phyloP scores from a whole-genome alignment of 129 eudicot genomes.

The Dittrichia graveolens region DNA sequence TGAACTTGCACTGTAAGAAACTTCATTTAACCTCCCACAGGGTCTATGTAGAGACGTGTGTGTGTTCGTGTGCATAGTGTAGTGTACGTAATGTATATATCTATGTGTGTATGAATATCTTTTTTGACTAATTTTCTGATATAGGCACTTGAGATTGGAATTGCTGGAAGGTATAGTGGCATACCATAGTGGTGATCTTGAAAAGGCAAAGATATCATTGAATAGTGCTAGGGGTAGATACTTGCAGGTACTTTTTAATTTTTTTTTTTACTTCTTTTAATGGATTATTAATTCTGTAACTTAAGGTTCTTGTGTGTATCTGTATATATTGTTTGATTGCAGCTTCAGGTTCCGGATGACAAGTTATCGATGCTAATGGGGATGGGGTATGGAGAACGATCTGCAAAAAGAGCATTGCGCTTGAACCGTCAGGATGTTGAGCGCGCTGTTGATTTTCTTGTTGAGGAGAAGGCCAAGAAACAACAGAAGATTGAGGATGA shows the following conservation, averaged over 20 bases:
- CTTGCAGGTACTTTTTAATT: slow-evolving; percentile 57
- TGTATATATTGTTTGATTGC: slow-evolving; percentile 25
- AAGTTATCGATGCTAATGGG: slow-evolving; percentile 66
- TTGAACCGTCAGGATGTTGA: slow-evolving; percentile 70
- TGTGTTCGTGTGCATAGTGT: no score
- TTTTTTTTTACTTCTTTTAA: neutral
- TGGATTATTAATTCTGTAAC: neutral
- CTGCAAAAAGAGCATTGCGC: slow-evolving; percentile 82
- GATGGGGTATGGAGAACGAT: slow-evolving; percentile 80
- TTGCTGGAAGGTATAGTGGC: slow-evolving; percentile 91
- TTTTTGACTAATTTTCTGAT: slow-evolving; percentile 25
- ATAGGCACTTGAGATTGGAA: slow-evolving; percentile 81
- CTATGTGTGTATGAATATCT: neutral
- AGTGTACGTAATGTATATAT: no score
- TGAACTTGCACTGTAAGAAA: slow-evolving; percentile 83
- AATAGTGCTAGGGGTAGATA: slow-evolving; percentile 62
- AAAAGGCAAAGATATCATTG: slow-evolving; percentile 60
- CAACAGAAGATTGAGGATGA: slow-evolving; percentile 59
- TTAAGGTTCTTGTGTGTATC: neutral
- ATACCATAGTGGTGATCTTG: slow-evolving; percentile 69
- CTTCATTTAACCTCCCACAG: neutral
- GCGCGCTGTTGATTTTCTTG: slow-evolving; percentile 76
- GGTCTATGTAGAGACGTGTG: no score
- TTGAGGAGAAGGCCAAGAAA: slow-evolving; percentile 62
- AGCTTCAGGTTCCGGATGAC: slow-evolving; percentile 95